Evolutionary conservation across 75 land plant genomes (phyloP), one percentile per base, ranked within the genome.

Genomic region (Pinus albicaulis): DNA sequence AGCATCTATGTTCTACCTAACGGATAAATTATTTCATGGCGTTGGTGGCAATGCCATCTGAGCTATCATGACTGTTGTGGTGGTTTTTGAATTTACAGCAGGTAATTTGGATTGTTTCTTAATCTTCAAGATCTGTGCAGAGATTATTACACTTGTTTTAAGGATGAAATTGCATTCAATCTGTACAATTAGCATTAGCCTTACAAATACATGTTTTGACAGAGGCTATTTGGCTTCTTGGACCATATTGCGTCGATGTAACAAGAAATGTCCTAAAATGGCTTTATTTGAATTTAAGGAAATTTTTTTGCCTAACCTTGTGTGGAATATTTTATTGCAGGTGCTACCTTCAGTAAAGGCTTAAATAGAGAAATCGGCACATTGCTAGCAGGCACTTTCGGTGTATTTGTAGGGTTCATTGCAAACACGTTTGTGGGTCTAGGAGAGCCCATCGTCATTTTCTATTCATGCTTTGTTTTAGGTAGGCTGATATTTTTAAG

Each of bases 1-100:
- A 72, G 88, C 82, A 55, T 91, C 90, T 11, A 83, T 91, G 22
- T 79, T 91, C 70, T 81, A 86, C 44, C 57, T 88, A 5, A 60
- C 86, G 1, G 31, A 31, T 31, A 31, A 31, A 31, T 31, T 31
- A 31, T 31, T 31, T 31, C 31, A 31, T 31, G 31, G 2, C 2
- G 31, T 31, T 2, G 31, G 31, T 31, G 2, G 31, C 2, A 31
- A 31, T 31, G 31, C 31, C 31, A 31, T 31, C 31, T 31, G 31
- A 2, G 31, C 31, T 31, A 2, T 31, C 31, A 31, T 31, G 31
- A 31, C 31, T 31, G 31, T 31, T 31, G 31, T 31, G 31, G 31
- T 31, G 2, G 31, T 31, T 31, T 31, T 31, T 31, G 31, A 31
- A 31, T 31, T 31, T 31, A 31, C 31, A 1, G 31, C 81, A 75